Percentiles rank a stretch among this genome's conserved stretches.
phyloP scores from a whole-genome alignment of 805 yeast species.

The Clavispora carvajalis region DNA sequence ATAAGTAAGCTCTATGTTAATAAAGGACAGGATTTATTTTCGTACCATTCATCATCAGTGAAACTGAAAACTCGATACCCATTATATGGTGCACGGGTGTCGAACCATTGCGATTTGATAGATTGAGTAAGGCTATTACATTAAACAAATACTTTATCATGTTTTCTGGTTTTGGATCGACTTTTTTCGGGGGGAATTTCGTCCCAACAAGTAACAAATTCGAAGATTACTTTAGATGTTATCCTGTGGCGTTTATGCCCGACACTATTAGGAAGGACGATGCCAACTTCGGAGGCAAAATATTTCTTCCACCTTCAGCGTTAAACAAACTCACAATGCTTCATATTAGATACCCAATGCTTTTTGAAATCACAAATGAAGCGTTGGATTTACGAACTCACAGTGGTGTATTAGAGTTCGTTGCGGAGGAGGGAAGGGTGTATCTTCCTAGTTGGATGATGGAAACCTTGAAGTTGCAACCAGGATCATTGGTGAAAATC shows the following conservation, averaged over 20 bases:
- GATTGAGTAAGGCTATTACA: too few species aligned
- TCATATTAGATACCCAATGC: conserved; percentile 93
- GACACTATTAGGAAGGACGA: conserved; percentile 65
- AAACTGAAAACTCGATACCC: too few species aligned
- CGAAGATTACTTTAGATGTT: conserved; percentile 87
- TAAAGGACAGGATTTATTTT: background rate
- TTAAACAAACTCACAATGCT: conserved; percentile 82
- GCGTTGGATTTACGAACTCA: conserved; percentile 60
- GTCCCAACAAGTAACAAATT: conserved; percentile 41
- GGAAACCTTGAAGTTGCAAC: conserved; percentile 61
- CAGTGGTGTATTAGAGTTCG: conserved; percentile 92
- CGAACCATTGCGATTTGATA: background rate
- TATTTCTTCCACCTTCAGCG: conserved; percentile 90
- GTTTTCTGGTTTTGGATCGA: conserved; percentile 41
- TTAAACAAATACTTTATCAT: too few species aligned
- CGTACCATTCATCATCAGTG: background rate
- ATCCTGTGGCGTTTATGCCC: conserved; percentile 88
- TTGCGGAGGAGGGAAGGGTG: conserved; percentile 95
- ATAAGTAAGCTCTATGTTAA: background rate
- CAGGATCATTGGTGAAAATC: conserved; percentile 79
- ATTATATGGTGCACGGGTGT: background rate
- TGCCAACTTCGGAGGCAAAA: conserved; percentile 92
- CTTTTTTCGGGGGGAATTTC: conserved; percentile 30
- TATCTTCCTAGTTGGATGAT: conserved; percentile 98
- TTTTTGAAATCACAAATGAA: conserved; percentile 73